Percentiles rank a stretch among this genome's conserved stretches.
Conservation (phyloP, 73 alveolate species). For the Paramecium sonneborni region DNA sequence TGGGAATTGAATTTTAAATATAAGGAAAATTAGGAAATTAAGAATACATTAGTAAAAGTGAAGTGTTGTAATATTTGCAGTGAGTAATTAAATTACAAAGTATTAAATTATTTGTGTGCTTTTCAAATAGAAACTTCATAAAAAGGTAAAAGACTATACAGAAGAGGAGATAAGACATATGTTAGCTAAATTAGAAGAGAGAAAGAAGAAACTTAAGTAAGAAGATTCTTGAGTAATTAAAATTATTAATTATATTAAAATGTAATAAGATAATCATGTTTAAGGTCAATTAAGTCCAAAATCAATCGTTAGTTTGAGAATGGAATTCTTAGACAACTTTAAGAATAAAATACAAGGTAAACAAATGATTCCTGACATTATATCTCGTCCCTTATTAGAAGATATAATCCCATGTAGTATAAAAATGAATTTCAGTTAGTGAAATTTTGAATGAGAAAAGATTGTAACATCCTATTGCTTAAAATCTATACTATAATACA, state of each 20-base stretch:
- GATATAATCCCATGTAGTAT: conserved; percentile 13
- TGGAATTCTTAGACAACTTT: not conserved
- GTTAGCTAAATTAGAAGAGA: conserved; percentile 17
- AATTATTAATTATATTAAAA: not conserved
- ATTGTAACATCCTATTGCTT: not conserved
- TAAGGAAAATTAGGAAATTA: conserved; percentile 47
- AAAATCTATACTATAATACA: not conserved
- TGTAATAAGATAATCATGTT: not conserved
- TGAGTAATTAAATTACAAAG: conserved; percentile 67
- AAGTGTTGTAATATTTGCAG: conserved; percentile 68
- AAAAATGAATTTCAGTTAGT: not conserved
- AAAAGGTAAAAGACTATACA: conserved; percentile 6
- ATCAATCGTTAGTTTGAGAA: not conserved
- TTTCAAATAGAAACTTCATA: conserved; percentile 52
- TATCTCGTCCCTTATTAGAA: not conserved
- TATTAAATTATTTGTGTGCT: not conserved
- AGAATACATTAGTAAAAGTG: conserved; percentile 71
- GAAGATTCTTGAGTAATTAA: not conserved
- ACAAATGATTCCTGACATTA: not conserved
- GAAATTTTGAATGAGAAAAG: not conserved
- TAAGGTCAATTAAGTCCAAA: not conserved
- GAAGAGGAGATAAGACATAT: not conserved
- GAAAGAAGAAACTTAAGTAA: not conserved
- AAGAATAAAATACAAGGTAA: not conserved
- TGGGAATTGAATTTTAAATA: conserved; percentile 69